phyloP scores from a whole-genome alignment of 345 rosid genomes.

The Heritiera littoralis region DNA sequence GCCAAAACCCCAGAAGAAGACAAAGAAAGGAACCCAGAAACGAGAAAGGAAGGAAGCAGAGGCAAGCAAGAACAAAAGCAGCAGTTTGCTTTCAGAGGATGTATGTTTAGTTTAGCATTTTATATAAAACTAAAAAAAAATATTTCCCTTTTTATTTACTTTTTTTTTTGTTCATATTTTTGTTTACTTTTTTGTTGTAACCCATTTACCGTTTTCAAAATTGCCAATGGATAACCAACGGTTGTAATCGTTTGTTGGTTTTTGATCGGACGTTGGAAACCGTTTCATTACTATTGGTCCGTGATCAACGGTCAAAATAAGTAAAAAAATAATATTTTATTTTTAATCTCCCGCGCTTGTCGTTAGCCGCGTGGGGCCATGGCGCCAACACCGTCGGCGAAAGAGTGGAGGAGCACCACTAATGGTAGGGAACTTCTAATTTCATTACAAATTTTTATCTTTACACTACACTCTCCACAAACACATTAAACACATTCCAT shows the following conservation, averaged over 20 bases:
- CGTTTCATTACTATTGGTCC: neutral
- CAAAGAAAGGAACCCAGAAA: constrained; percentile 22
- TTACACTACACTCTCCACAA: no score
- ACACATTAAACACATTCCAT: no score
- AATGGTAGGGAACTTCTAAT: no score
- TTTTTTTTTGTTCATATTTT: no score
- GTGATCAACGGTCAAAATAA: constrained; percentile 20
- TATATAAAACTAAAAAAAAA: neutral
- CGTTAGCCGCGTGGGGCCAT: constrained; percentile 19
- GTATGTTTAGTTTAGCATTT: constrained; percentile 42
- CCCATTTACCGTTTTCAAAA: neutral
- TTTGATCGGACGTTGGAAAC: neutral
- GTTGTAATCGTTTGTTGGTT: neutral
- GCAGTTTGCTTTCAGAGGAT: constrained; percentile 49
- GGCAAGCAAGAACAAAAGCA: constrained; percentile 32
- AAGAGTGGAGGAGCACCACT: constrained; percentile 20
- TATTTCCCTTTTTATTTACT: neutral
- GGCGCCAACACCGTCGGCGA: neutral
- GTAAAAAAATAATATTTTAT: neutral
- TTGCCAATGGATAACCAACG: neutral
- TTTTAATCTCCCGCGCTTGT: constrained; percentile 22
- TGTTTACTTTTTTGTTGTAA: neutral
- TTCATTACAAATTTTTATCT: no score
- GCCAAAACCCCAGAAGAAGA: constrained; percentile 28
- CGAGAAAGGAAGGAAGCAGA: constrained; percentile 39